Percentiles rank a stretch among this genome's conserved stretches.
phyloP scores from a whole-genome alignment of 768 basidiomycete species.

The Psilocybe cyanescens region DNA sequence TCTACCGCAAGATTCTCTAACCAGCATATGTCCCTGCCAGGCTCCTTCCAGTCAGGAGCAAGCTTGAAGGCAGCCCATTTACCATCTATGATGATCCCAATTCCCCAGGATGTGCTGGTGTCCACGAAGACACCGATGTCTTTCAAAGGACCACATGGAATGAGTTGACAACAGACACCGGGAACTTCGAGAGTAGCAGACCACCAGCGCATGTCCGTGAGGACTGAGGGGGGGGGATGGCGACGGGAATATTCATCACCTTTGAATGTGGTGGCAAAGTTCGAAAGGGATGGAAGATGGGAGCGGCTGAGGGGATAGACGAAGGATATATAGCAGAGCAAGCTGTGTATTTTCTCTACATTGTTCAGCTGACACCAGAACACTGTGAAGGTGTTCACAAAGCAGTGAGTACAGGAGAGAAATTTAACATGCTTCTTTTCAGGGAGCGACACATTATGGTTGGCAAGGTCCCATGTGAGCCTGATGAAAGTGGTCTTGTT shows the following conservation, averaged over 20 bases:
- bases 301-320: conserved; percentile 25
- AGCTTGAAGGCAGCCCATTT: neutral
- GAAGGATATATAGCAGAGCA: conserved; percentile 34
- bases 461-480: too few species aligned
- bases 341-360: conserved; percentile 31
- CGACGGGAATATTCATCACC: conserved; percentile 14
- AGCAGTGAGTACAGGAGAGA: too few species aligned
- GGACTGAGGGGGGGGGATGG: neutral
- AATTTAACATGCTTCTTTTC: too few species aligned
- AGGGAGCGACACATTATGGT: too few species aligned
- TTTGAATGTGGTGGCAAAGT: conserved; percentile 25
- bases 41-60: neutral
- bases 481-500: too few species aligned
- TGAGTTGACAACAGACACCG: conserved; percentile 12
- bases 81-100: neutral
- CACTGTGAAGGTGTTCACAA: too few species aligned
- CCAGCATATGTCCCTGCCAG: neutral
- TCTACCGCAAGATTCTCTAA: neutral
- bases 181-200: neutral
- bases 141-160: conserved; percentile 5
- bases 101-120: neutral
- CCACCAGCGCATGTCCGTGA: conserved; percentile 35
- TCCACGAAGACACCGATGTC: conserved; percentile 24
- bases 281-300: conserved; percentile 26
- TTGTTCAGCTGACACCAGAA: conserved; percentile 19